A percentile compares a stretch with the other conserved stretches of the same genome.
Evolutionary conservation across 192 early-diverging fungal species (phyloP).

Genomic region (Coemansia guatemalensis): DNA sequence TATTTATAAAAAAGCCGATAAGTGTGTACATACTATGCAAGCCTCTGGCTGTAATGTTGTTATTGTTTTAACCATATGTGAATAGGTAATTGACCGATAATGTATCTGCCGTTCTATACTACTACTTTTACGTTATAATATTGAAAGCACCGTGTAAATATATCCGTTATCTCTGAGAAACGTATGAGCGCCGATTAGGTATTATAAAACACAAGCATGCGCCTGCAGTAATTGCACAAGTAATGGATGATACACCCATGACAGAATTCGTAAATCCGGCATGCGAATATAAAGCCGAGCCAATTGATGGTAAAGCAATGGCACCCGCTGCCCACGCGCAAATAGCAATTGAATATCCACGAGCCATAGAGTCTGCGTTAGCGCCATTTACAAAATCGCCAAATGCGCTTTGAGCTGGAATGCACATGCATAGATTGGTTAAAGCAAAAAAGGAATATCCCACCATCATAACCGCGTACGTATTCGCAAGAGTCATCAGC

Average conservation of each 20-base stretch:
- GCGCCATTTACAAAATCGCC: conserved; percentile 37
- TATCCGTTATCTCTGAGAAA: not conserved
- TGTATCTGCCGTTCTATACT: not conserved
- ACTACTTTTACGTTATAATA: not conserved
- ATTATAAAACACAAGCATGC: not conserved
- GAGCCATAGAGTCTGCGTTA: conserved; percentile 24
- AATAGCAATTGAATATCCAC: conserved; percentile 20
- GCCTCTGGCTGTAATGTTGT: not conserved
- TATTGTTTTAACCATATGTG: not conserved
- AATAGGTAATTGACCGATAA: not conserved
- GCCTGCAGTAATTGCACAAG: not conserved
- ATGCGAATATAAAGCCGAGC: conserved; percentile 22
- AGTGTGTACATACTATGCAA: not conserved
- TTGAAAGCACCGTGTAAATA: not conserved
- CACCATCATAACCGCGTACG: conserved; percentile 30
- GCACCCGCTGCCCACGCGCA: conserved; percentile 28
- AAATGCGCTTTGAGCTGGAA: conserved; percentile 35
- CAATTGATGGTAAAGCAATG: conserved; percentile 25
- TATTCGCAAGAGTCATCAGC: conserved; percentile 23
- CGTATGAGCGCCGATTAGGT: not conserved
- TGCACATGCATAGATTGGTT: conserved; percentile 21
- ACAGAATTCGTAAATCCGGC: conserved; percentile 25
- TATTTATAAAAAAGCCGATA: conserved; percentile 1
- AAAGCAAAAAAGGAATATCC: conserved; percentile 28
- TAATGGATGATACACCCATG: conserved; percentile 5